Conservation (phyloP, 306 rosid species). For the Castanopsis chinensis region DNA sequence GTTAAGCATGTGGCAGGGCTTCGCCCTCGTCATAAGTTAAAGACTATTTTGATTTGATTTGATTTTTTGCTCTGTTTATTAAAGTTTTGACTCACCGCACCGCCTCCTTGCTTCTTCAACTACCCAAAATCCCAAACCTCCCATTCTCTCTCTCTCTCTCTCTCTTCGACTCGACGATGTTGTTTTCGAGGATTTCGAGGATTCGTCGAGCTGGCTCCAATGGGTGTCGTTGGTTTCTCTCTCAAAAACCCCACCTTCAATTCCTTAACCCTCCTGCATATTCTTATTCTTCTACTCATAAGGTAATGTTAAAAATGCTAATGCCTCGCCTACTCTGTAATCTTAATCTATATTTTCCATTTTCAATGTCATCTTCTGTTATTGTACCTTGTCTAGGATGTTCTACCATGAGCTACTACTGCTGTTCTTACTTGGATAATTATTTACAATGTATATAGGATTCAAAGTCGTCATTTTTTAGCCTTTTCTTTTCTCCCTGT, state of each 20-base stretch:
- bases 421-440: background rate
- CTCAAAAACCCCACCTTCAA: conserved; percentile 28
- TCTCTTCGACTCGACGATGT: conserved; percentile 31
- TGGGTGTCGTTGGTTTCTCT: conserved; percentile 42
- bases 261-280: conserved; percentile 24
- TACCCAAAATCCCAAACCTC: background rate
- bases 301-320: conserved; percentile 27
- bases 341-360: background rate
- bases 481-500: background rate
- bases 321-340: background rate
- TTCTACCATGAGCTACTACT: background rate
- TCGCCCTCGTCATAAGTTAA: background rate
- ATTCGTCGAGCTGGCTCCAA: conserved; percentile 44
- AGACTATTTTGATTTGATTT: too few relatives aligned
- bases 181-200: conserved; percentile 51
- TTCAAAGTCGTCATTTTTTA: background rate
- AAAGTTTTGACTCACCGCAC: conserved; percentile 6
- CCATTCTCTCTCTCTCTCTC: background rate
- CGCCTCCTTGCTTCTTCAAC: background rate
- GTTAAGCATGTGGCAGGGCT: background rate
- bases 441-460: background rate
- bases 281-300: conserved; percentile 25
- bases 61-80: too few relatives aligned
- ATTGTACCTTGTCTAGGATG: background rate
- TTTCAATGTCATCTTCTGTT: background rate